Evolutionary conservation across 495 filamentous ascomycete genomes (phyloP), one percentile per base, ranked within the genome.

Genomic region (Penicillium samsonianum): DNA sequence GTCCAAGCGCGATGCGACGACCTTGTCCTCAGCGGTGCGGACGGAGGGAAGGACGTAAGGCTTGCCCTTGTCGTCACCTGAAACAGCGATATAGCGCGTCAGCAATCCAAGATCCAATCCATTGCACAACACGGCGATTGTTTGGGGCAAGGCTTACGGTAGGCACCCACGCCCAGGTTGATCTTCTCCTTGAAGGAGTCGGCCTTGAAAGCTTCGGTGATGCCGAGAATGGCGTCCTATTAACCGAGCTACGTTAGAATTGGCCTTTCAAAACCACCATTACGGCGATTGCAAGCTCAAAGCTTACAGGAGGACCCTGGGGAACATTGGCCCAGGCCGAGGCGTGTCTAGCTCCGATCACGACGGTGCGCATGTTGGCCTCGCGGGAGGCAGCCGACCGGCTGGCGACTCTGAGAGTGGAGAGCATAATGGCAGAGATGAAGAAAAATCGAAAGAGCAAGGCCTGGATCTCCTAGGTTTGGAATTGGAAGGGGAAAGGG

Each of bases 191-290:
- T 76, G 75, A 94, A 91, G 60, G 76, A 81, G 69, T 98, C 93
- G 68, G 92, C 91, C 83, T 98, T 98, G 89, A 94, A 98, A 49
- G 94, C 94, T 79, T 98, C 94, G 50, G 94, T 98, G 79, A 98
- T 95, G 79, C 93, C 93, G 83, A 92, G 83, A 77, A 93, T 92
- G 45, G 88, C 89, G 88, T 93, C 77, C 76, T 79, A 72, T 42
- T 16, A 58, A 51, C 28, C 49, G 25, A 53, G 59, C 43, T 52
- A 28, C 14, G 57, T 80, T 53, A 78, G 72, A 55, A 62, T 73
- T 66, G 56, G 37, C 20, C 41, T 19, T 33, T n/a, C 19, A 30
- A n/a, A 33, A 45, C 28, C 33, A 19, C 22, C 22, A 31, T 10
- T 33, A 17, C 4, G 12, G 17, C 19, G 22, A 35, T 42, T 33